Evolutionary conservation across 805 yeast species (phyloP).

Genomic region (Blastobotrys peoriensis): DNA sequence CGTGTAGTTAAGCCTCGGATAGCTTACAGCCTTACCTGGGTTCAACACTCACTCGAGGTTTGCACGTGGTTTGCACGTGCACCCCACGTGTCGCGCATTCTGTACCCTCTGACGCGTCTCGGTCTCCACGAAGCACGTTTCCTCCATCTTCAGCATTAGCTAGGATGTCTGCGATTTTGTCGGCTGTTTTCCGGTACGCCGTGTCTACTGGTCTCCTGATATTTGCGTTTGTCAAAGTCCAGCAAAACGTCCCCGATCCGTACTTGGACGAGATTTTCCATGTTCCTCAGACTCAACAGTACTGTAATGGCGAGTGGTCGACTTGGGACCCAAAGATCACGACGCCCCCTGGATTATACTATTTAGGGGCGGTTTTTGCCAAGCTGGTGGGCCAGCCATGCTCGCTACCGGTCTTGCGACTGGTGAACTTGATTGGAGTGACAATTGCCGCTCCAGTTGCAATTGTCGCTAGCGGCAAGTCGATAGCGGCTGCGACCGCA

Average conservation of each 20-base stretch:
- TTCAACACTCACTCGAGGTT: too few species aligned
- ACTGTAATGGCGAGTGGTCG: conserved; percentile 54
- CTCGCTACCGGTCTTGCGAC: conserved; percentile 39
- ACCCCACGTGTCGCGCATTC: too few species aligned
- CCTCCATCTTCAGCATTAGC: too few species aligned
- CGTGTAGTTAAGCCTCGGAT: too few species aligned
- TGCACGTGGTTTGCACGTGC: too few species aligned
- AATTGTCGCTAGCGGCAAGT: conserved; percentile 17
- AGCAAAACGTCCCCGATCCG: conserved; percentile 19
- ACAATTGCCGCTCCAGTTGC: conserved; percentile 35
- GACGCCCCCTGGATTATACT: conserved; percentile 91
- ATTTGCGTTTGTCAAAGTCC: background rate
- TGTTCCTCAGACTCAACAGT: conserved; percentile 66
- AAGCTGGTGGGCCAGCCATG: conserved; percentile 21
- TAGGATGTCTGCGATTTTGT: too few species aligned
- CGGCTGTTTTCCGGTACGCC: too few species aligned
- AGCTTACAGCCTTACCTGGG: too few species aligned
- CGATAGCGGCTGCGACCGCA: conserved; percentile 3
- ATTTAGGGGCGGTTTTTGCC: conserved; percentile 35
- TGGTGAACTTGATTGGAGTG: conserved; percentile 47
- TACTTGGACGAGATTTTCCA: conserved; percentile 77
- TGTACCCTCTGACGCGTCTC: too few species aligned
- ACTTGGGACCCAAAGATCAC: conserved; percentile 87
- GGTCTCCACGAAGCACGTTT: too few species aligned
- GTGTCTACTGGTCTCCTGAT: background rate